Conservation (phyloP, 2,329 filamentous ascomycete genomes). For the Ophiostoma piceae region DNA sequence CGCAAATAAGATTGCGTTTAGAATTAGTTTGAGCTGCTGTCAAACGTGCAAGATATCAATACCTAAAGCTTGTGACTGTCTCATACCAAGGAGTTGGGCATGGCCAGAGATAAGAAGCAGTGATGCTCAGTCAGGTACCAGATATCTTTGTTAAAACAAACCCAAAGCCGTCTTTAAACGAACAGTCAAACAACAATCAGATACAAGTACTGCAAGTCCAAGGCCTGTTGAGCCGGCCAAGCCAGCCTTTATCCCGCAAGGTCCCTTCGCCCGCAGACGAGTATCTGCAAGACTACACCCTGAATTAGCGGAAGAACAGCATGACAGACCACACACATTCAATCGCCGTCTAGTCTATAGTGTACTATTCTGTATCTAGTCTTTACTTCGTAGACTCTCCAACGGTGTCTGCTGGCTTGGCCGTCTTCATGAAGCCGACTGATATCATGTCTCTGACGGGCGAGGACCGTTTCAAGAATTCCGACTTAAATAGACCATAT, state of each 20-base stretch:
- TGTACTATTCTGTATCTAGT: too few relatives aligned
- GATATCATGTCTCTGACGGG: background rate
- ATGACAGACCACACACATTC: background rate
- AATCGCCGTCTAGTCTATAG: too few relatives aligned
- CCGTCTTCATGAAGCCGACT: background rate
- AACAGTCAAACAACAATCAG: too few relatives aligned
- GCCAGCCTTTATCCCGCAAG: constrained; percentile 10
- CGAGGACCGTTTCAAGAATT: background rate
- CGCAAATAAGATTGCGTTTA: background rate
- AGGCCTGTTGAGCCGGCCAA: background rate
- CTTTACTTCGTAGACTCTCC: background rate
- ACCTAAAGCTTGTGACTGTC: background rate
- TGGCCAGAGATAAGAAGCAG: background rate
- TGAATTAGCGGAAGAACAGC: background rate
- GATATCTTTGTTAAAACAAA: background rate
- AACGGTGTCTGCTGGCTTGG: background rate
- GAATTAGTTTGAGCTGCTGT: background rate
- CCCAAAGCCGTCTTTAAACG: background rate
- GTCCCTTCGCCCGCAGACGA: constrained; percentile 10
- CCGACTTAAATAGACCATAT: too few relatives aligned
- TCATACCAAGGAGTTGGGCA: background rate
- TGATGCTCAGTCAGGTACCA: background rate
- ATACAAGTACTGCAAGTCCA: background rate
- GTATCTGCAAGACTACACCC: background rate
- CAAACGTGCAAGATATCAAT: background rate